Evolutionary conservation across 768 basidiomycete genomes (phyloP).

Genomic region (Fistulinella prunicolor): DNA sequence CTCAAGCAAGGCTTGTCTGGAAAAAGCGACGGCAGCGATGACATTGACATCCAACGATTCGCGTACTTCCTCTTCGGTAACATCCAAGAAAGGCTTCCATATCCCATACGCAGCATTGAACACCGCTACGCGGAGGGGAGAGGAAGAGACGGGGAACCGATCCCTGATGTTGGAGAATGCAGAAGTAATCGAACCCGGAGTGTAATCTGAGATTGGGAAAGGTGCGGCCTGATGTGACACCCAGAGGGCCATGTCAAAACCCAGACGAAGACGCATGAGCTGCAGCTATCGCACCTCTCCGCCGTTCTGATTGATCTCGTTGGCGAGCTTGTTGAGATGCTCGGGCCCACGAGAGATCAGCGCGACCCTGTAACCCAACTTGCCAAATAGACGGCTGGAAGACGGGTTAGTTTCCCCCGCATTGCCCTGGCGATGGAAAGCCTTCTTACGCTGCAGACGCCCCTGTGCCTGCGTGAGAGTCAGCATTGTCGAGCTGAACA

Average conservation of each 20-base stretch:
- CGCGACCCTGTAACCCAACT: conserved; percentile 64
- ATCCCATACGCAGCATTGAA: conserved; percentile 59
- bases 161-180: conserved; percentile 47
- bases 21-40: conserved; percentile 60
- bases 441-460: conserved; percentile 57
- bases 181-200: conserved; percentile 47
- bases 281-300: conserved; percentile 46
- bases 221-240: conserved; percentile 47
- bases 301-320: conserved; percentile 53
- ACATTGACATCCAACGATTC: conserved; percentile 50
- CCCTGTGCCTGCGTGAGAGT: conserved; percentile 46
- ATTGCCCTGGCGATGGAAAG: background rate
- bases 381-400: conserved; percentile 54
- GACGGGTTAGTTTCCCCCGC: background rate
- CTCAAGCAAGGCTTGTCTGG: conserved; percentile 54
- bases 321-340: conserved; percentile 49
- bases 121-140: conserved; percentile 56
- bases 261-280: background rate
- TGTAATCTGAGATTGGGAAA: conserved; percentile 53
- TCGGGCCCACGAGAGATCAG: conserved; percentile 58
- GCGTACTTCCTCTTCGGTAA: conserved; percentile 57
- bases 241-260: background rate
- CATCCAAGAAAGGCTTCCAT: conserved; percentile 66
- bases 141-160: conserved; percentile 44
- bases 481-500: background rate